Evolutionary conservation across 345 rosid species (phyloP), one percentile per base, ranked within the genome.

Genomic region (Geranium brycei): DNA sequence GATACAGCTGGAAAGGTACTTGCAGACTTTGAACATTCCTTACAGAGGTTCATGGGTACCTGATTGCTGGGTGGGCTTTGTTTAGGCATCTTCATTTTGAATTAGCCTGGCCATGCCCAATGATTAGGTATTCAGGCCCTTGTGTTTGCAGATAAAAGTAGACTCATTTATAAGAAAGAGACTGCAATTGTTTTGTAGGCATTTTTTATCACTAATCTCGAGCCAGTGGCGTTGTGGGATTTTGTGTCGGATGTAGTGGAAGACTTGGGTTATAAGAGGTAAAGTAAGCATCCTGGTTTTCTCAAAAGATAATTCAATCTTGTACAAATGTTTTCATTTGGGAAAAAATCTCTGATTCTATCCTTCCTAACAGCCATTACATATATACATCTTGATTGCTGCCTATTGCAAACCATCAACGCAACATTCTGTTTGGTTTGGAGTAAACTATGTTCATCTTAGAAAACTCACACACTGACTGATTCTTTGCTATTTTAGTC

Each of bases 1-100:
- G 79, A 72, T 76, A 93, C 89, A 61, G 93, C 95, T n/a, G 98
- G 98, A 74, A 92, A 86, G 98, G 98, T 92, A 78, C 2, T 65
- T 18, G 31, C 32, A 60, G 23, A 38, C 60, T 74, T 68, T 38
- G 18, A 65, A 17, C 5, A 47, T 56, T 16, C 31, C 11, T 35
- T 35, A 35, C 53, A 47, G 13, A 47, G 53, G 13, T 47, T 47
- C 53, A 8, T 13, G 53, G 53, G 53, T 47, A 47, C 53, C 12
- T 47, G 8, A 64, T 47, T 30, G 51, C 5, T 60, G 51, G 64
- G 30, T 12, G 8, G 32, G n/a, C 58, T 51, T 62, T 16, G 66
- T 51, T 61, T 66, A 41, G 60, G 56, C 15, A 1, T 64, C 68
- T 19, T 17, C 38, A 31, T 58, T 69, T 41, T 10, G 19, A 15